Conservation (phyloP, 164 flowering plant species). For the Litsea cubeba region DNA sequence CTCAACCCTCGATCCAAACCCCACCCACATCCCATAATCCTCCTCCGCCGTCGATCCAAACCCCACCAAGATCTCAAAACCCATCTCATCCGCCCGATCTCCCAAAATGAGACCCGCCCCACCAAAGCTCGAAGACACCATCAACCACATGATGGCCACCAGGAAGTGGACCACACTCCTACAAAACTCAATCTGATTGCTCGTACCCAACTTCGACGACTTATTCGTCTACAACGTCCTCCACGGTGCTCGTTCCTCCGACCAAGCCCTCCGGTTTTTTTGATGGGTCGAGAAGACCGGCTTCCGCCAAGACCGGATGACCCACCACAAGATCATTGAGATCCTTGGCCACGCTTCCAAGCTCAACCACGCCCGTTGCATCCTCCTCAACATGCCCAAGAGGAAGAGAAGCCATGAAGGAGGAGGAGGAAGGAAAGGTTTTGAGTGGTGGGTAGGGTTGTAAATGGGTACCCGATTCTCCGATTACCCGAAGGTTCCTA, state of each 20-base stretch:
- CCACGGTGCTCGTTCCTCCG: conserved; percentile 25
- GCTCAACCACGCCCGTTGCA: conserved; percentile 86
- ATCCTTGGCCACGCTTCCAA: conserved; percentile 53
- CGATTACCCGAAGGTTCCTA: too few species aligned
- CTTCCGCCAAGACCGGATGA: conserved; percentile 49
- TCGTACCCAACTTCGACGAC: conserved; percentile 70
- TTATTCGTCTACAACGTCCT: too few species aligned
- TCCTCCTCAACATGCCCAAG: conserved; percentile 76
- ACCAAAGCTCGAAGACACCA: conserved; percentile 28
- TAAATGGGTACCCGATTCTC: too few species aligned
- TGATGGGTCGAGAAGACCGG: conserved; percentile 88
- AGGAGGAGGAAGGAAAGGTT: too few species aligned
- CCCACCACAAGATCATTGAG: conserved; percentile 65
- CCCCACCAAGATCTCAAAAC: neutral
- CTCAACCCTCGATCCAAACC: too few species aligned
- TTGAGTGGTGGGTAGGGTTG: too few species aligned
- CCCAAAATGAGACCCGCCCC: conserved; percentile 38
- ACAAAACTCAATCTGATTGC: conserved; percentile 67
- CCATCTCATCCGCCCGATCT: conserved; percentile 2
- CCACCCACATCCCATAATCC: too few species aligned
- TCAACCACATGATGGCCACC: conserved; percentile 77
- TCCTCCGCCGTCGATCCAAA: too few species aligned
- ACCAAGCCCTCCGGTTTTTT: conserved; percentile 84
- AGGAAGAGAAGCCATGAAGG: too few species aligned
- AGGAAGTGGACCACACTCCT: conserved; percentile 86